Conservation (phyloP, 2,329 filamentous ascomycete genomes). For the Emmonsia crescens region DNA sequence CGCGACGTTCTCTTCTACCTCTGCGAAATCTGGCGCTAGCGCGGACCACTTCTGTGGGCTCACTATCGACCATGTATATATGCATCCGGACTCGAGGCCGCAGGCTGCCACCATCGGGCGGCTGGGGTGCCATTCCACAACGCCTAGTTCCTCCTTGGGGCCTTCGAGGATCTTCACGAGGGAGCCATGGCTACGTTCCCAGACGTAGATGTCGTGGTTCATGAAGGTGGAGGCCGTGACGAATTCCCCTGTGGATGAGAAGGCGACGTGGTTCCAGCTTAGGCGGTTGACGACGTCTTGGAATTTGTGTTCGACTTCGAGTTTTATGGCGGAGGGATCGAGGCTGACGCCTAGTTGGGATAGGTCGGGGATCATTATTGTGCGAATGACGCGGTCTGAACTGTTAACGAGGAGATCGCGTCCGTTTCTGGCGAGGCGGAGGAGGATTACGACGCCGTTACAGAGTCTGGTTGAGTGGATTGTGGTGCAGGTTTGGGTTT, state of each 20-base stretch:
- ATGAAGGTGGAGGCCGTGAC: slow-evolving; percentile 95
- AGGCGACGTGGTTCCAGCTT: slow-evolving; percentile 94
- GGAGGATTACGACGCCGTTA: slow-evolving; percentile 73
- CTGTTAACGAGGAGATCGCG: slow-evolving; percentile 84
- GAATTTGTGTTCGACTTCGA: slow-evolving; percentile 94
- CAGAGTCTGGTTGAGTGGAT: slow-evolving; percentile 87
- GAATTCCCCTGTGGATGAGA: slow-evolving; percentile 89
- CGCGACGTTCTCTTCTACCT: slow-evolving; percentile 96
- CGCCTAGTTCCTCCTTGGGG: slow-evolving; percentile 88
- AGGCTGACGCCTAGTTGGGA: slow-evolving; percentile 45
- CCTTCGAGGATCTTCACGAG: slow-evolving; percentile 95
- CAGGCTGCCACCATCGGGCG: slow-evolving; percentile 81
- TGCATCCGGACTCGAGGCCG: slow-evolving; percentile 80
- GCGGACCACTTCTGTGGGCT: slow-evolving; percentile 96
- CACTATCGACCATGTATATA: slow-evolving; percentile 93
- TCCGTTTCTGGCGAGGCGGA: slow-evolving; percentile 75
- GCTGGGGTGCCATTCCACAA: slow-evolving; percentile 94
- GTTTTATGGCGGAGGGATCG: slow-evolving; percentile 72
- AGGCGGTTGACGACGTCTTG: slow-evolving; percentile 93
- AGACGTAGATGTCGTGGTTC: slow-evolving; percentile 97
- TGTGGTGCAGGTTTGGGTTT: slow-evolving; percentile 65
- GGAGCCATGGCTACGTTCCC: slow-evolving; percentile 89
- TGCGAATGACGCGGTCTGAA: slow-evolving; percentile 88
- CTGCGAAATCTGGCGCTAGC: slow-evolving; percentile 88
- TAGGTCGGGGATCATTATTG: slow-evolving; percentile 75